Base-by-base conservation (phyloP, 371 early-diverging fungal genomes). In the Funneliformis caledonium region DNA sequence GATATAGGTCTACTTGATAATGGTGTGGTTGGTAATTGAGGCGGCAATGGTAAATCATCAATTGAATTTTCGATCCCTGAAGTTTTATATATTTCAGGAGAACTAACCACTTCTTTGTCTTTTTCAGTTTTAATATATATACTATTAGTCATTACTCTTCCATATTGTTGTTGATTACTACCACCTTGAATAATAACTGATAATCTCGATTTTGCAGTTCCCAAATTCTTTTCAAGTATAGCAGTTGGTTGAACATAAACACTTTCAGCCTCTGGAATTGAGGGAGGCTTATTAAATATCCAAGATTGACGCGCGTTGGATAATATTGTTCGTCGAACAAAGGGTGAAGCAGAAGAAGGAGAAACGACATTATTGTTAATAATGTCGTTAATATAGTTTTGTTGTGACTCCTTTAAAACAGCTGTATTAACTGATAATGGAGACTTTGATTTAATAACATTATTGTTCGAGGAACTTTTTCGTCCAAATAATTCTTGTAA, bases 131-230 rank as follows among this genome's bases (percentile, higher is more conserved):
- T 16, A 10, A n/a, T 74, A 26, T 9, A n/a, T 26, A 19, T 11
- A n/a, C 26, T n/a, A 43, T 59, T 26, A 45, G 26, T 47, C 7
- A 2, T 48, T 11, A 50, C 52, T 4, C 47, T 47, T 72, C 72
- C 52, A 43, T 22, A 31, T 16, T 67, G 68, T 50, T 50, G 70
- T 42, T 43, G 31, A 31, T 43, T 43, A 22, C 33, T n/a, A 14
- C 52, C 33, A 45, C 45, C 67, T 33, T 68, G 68, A 47, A 78
- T 56, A 10, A 78, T 14, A 22, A 78, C 26, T 6, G 65, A 65
- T 42, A 78, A 37, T 52, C 78, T 45, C 6, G 78, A 78, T 68
- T 78, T 78, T 33, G 78, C 78, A n/a, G 68, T 45, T 48, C 31
- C 47, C 12, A n/a, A 47, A 47, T 33, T 50, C 37, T 68, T 78